These are phyloP conservation scores for Aspergillus ostianus DNA, from an alignment of 495 filamentous ascomycete species.

Conservation along the genomic window DNA sequence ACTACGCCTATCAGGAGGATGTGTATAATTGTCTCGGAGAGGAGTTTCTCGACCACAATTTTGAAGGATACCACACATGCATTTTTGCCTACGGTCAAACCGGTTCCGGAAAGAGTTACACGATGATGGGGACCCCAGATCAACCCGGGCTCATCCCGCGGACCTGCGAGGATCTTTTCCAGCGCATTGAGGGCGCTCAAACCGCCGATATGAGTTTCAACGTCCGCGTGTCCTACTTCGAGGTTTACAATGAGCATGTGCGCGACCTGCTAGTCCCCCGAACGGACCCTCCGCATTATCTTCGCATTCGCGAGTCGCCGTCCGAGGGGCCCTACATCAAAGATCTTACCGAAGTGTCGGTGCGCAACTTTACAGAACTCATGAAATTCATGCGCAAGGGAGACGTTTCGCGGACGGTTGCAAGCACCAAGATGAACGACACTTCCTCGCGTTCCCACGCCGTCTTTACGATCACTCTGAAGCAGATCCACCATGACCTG, in stretches of 20 bases:
- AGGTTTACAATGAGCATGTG: conserved; percentile 99
- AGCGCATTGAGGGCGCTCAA: conserved; percentile 83
- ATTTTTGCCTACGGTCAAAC: conserved; percentile 99
- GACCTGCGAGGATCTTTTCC: conserved; percentile 95
- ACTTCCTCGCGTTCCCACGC: conserved; percentile 91
- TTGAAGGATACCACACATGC: conserved; percentile 98
- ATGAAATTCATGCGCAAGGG: conserved; percentile 87
- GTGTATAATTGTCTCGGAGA: conserved; percentile 94
- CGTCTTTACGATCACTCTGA: conserved; percentile 96
- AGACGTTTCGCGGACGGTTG: conserved; percentile 84
- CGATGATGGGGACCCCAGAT: conserved; percentile 94
- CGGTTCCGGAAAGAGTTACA: conserved; percentile 96
- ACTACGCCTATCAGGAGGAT: conserved; percentile 85
- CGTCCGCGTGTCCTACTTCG: conserved; percentile 96
- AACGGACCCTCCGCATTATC: conserved; percentile 78
- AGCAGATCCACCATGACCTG: conserved; percentile 94
- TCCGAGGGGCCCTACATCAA: conserved; percentile 98
- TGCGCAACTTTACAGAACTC: conserved; percentile 78
- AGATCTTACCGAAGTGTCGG: conserved; percentile 88
- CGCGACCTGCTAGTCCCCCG: conserved; percentile 84
- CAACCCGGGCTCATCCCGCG: conserved; percentile 91
- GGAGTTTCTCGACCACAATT: conserved; percentile 98
- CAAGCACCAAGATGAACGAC: conserved; percentile 99
- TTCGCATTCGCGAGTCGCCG: conserved; percentile 95
- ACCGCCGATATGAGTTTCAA: conserved; percentile 90